phyloP scores from a whole-genome alignment of 1,139 yeast species.

The Pichia sp. region DNA sequence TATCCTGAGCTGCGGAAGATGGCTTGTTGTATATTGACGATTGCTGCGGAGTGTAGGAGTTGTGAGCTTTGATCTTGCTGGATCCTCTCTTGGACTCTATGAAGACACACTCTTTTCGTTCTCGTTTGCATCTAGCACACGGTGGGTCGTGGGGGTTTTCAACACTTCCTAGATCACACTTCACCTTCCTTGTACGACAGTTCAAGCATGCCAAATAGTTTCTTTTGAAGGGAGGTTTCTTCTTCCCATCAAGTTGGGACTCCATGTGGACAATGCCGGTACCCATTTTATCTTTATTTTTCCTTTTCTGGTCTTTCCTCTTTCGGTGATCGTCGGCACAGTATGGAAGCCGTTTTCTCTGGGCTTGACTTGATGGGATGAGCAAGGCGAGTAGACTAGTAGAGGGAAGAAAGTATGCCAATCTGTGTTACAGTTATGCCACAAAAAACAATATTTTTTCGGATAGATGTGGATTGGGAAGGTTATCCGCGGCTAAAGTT shows the following conservation, averaged over 20 bases:
- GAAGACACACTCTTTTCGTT: slow-evolving; percentile 75
- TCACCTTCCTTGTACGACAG: slow-evolving; percentile 80
- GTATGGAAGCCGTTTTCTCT: no score
- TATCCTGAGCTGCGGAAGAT: slow-evolving; percentile 1
- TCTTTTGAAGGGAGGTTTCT: slow-evolving; percentile 40
- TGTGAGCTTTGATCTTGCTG: slow-evolving; percentile 7
- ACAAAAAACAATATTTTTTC: neutral
- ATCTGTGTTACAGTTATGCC: no score
- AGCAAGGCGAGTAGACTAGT: no score
- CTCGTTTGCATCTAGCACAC: slow-evolving; percentile 79
- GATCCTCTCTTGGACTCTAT: slow-evolving; percentile 60
- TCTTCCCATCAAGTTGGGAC: slow-evolving; percentile 3
- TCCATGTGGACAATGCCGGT: slow-evolving; percentile 2
- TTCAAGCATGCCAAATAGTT: slow-evolving; percentile 80
- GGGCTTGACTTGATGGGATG: no score
- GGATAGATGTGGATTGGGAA: neutral
- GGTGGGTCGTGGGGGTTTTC: slow-evolving; percentile 76
- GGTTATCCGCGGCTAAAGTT: slow-evolving; percentile 1
- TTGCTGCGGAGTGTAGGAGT: neutral
- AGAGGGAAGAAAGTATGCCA: no score
- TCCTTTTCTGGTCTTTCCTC: no score
- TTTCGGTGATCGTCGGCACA: no score
- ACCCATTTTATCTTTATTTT: neutral
- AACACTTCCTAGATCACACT: slow-evolving; percentile 77
- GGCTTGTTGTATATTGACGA: neutral